phyloP scores from a whole-genome alignment of 2,329 filamentous ascomycete species.

The Arthroderma sp. region DNA sequence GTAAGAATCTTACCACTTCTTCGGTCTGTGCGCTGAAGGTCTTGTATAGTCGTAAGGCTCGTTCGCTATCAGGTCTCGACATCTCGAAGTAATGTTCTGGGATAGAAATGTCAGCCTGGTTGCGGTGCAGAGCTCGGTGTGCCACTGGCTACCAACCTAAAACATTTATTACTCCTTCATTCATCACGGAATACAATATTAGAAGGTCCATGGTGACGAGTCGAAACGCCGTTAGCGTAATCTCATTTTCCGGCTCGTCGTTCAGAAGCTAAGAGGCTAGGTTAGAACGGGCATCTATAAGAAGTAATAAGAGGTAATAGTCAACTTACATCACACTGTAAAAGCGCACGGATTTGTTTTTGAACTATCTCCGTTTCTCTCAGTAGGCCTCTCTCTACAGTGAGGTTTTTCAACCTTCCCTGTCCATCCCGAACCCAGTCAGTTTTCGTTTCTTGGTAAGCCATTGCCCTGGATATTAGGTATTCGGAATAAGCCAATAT shows the following conservation, averaged over 20 bases:
- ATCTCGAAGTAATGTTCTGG: conserved; percentile 95
- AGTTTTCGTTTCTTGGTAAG: conserved; percentile 69
- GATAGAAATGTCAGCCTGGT: conserved; percentile 1
- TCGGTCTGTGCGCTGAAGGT: conserved; percentile 87
- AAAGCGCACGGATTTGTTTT: conserved; percentile 66
- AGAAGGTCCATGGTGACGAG: conserved; percentile 81
- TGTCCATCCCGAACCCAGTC: conserved; percentile 83
- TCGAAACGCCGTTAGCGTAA: conserved; percentile 85
- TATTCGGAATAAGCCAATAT: conserved; percentile 88
- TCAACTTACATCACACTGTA: conserved; percentile 72
- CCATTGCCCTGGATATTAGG: conserved; percentile 65
- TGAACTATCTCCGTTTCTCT: conserved; percentile 87
- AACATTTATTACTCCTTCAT: conserved; percentile 94
- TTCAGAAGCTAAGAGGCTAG: conserved; percentile 55
- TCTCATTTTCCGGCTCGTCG: conserved; percentile 87
- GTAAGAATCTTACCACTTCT: conserved; percentile 78
- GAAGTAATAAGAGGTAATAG: neutral
- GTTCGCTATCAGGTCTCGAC: conserved; percentile 84
- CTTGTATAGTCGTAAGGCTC: conserved; percentile 83
- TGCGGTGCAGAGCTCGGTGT: no score
- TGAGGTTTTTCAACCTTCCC: conserved; percentile 68
- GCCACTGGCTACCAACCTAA: conserved; percentile 48
- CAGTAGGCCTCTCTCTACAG: conserved; percentile 81
- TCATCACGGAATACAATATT: conserved; percentile 84
- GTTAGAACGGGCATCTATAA: conserved; percentile 11